A percentile compares a stretch with the other conserved stretches of the same genome.
These are phyloP conservation scores for Fusarium mundagurra DNA, from an alignment of 2,329 filamentous ascomycete species.

Conservation along the genomic window DNA sequence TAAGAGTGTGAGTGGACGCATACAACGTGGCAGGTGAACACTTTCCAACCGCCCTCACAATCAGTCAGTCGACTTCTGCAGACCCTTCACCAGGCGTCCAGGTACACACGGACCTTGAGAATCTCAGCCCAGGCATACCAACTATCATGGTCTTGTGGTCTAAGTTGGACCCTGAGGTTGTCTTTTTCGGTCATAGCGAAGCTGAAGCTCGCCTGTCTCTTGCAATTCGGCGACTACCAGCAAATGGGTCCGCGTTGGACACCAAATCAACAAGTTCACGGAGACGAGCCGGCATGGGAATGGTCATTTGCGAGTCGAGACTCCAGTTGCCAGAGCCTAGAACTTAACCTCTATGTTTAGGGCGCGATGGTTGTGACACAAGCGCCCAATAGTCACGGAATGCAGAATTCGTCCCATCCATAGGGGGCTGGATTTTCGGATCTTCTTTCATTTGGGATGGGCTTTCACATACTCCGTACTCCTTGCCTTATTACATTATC, in stretches of 20 bases:
- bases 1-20: slow-evolving; percentile 12
- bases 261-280: slow-evolving; percentile 8
- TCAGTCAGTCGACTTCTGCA: slow-evolving; percentile 1
- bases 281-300: slow-evolving; percentile 14
- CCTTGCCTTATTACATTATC: neutral
- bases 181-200: slow-evolving; percentile 19
- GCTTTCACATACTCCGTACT: neutral
- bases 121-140: neutral
- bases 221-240: slow-evolving; percentile 1
- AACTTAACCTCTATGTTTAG: slow-evolving; percentile 15
- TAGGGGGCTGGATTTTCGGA: neutral
- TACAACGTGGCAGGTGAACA: slow-evolving; percentile 33
- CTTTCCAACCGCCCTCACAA: neutral
- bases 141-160: slow-evolving; percentile 6
- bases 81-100: neutral
- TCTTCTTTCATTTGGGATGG: neutral
- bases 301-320: slow-evolving; percentile 4
- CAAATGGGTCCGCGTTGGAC: slow-evolving; percentile 3
- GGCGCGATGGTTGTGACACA: slow-evolving; percentile 14
- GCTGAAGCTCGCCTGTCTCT: neutral
- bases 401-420: slow-evolving; percentile 6
- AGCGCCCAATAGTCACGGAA: slow-evolving; percentile 17
- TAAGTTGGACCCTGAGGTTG: slow-evolving; percentile 31
- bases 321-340: slow-evolving; percentile 25
- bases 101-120: slow-evolving; percentile 24